These are phyloP conservation scores for Xylaria curta DNA, from an alignment of 495 filamentous ascomycete genomes.

Conservation along the genomic window DNA sequence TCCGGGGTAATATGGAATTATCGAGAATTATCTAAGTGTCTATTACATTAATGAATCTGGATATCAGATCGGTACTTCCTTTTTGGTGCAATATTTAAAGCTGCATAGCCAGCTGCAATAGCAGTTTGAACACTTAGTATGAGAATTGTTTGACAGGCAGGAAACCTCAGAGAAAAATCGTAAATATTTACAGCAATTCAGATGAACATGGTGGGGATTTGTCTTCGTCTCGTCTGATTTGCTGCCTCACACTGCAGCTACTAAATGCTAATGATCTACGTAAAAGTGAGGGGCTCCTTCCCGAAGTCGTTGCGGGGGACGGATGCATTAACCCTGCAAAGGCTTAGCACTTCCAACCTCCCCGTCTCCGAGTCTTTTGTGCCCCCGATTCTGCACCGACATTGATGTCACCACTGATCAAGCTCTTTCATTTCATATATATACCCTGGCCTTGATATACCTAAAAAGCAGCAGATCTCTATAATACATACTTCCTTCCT, in stretches of 20 bases:
- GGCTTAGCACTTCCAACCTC: neutral
- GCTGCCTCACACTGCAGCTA: neutral
- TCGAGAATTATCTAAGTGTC: neutral
- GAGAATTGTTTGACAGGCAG: no score
- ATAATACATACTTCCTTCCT: neutral
- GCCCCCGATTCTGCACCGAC: neutral
- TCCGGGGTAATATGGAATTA: conserved; percentile 4
- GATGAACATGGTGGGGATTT: neutral
- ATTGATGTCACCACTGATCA: neutral
- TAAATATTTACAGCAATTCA: neutral
- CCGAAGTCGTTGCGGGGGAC: neutral
- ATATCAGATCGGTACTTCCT: neutral
- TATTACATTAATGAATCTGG: neutral
- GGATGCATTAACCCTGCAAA: neutral
- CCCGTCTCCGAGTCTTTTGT: neutral
- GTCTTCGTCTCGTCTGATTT: neutral
- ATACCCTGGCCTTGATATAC: neutral
- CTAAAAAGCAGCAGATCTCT: neutral
- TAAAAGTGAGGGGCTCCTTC: neutral
- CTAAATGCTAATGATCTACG: neutral
- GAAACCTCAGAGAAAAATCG: no score
- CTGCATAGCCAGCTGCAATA: neutral
- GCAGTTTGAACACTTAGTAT: neutral
- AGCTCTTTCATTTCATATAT: neutral
- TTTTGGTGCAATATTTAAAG: no score